phyloP scores from a whole-genome alignment of 306 rosid species.

The Acacia crassicarpa region DNA sequence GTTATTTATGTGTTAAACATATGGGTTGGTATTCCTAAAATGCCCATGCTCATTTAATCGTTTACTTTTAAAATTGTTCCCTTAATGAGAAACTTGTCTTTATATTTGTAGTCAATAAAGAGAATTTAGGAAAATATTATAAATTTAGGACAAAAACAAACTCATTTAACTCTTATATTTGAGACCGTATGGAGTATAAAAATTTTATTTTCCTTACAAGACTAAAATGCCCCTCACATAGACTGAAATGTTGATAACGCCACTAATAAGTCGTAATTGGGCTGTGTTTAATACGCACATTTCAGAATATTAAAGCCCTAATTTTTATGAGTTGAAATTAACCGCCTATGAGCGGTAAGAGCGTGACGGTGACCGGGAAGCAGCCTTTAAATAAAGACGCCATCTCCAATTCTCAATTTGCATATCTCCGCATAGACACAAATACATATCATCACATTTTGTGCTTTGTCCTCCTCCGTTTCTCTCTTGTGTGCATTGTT shows the following conservation, averaged over 20 bases:
- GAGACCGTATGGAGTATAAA: no score
- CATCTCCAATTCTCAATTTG: not conserved
- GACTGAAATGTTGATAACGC: not conserved
- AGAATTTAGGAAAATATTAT: no score
- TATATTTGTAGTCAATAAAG: no score
- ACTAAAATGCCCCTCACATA: not conserved
- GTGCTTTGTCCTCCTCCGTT: slow-evolving; percentile 9
- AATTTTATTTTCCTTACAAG: not conserved
- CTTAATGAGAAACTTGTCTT: no score
- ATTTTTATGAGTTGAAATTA: not conserved
- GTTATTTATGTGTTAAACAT: no score
- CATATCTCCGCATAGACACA: not conserved
- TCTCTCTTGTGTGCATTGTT: not conserved
- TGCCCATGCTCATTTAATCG: no score
- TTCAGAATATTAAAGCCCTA: slow-evolving; percentile 30
- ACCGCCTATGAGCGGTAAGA: slow-evolving; percentile 1
- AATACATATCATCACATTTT: slow-evolving; percentile 17
- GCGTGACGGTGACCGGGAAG: not conserved
- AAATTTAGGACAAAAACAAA: no score
- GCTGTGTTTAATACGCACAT: not conserved
- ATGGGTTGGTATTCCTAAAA: no score
- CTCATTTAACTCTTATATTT: no score
- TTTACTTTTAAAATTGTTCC: no score
- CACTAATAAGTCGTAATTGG: not conserved
- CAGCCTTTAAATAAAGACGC: not conserved